Evolutionary conservation across 495 filamentous ascomycete species (phyloP), one percentile per base, ranked within the genome.

Genomic region (Lentithecium fluviatile): DNA sequence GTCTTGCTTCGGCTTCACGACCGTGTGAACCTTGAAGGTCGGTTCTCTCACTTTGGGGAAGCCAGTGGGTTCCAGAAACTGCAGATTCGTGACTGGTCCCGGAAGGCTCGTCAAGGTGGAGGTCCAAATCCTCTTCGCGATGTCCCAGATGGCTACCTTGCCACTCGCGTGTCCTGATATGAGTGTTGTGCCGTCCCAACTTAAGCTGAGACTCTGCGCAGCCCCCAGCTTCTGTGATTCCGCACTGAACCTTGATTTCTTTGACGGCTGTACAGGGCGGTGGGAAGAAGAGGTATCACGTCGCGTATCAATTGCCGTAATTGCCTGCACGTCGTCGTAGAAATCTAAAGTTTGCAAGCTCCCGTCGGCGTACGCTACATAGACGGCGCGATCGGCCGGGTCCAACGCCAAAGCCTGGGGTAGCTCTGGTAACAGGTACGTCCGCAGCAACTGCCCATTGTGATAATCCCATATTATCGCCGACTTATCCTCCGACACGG

Each of bases 391-490:
- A 53, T 94, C 87, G 45, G 85, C 87, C 1, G 93, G 88, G 70
- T 98, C 94, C 4, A 97, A 74, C 8, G 82, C 78, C 24, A 96
- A 67, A 62, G 85, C 91, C 24, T 84, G 76, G 17, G 92, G 88
- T 21, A 80, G 78, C n/a, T 77, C 79, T 1, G 88, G 81, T 47
- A 96, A 81, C 19, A 97, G 78, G 62, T 89, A 85, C 17, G 90
- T 96, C 60, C 91, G 85, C 56, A 97, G 71, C 21, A 83, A 78
- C 26, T 79, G 78, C 36, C 91, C 91, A 0, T 81, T 88, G 25
- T 85, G 82, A 69, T 92, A 94, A 70, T 96, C 89, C 94, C 94
- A 98, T 54, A 89, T 81, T 61, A 94, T 85, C 60, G 86, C 88
- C 1, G 85, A 91, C 64, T 86, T 87, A 70, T 96, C 91, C 60